These are phyloP conservation scores for Cyclostephanos invisitatus DNA, from an alignment of 108 stramenopile species.

Conservation along the genomic window DNA sequence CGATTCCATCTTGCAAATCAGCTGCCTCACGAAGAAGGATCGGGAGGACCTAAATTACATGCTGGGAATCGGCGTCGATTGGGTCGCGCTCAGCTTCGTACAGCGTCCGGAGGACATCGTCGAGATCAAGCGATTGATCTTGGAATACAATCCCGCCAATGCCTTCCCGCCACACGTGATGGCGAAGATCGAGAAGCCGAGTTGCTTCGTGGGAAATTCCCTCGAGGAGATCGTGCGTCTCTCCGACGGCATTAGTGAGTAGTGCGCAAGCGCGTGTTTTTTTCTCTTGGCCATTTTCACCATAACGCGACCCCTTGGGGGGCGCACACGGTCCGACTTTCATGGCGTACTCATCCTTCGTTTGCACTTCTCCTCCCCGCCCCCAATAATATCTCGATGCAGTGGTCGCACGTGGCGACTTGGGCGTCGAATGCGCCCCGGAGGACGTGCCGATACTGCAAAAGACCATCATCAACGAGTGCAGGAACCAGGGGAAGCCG, in stretches of 20 bases:
- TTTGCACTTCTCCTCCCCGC: too few species aligned
- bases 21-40: slow-evolving; percentile 91
- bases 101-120: slow-evolving; percentile 88
- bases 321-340: too few species aligned
- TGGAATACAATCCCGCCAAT: slow-evolving; percentile 63
- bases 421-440: slow-evolving; percentile 92
- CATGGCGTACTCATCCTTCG: too few species aligned
- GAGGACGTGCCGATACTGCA: slow-evolving; percentile 95
- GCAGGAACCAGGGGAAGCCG: slow-evolving; percentile 82
- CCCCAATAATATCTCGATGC: background rate
- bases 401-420: slow-evolving; percentile 95
- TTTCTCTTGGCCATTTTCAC: too few species aligned
- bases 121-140: slow-evolving; percentile 81
- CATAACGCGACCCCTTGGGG: too few species aligned
- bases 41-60: slow-evolving; percentile 88
- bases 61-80: slow-evolving; percentile 91
- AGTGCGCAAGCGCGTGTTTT: too few species aligned
- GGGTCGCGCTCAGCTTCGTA: slow-evolving; percentile 96
- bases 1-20: slow-evolving; percentile 90
- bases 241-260: slow-evolving; percentile 87
- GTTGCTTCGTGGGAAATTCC: slow-evolving; percentile 73
- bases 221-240: slow-evolving; percentile 79
- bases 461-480: slow-evolving; percentile 92
- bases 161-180: slow-evolving; percentile 79
- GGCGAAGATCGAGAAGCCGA: slow-evolving; percentile 97